These are phyloP conservation scores for Bretschneidera sinensis DNA, from an alignment of 345 rosid genomes.

Conservation along the genomic window DNA sequence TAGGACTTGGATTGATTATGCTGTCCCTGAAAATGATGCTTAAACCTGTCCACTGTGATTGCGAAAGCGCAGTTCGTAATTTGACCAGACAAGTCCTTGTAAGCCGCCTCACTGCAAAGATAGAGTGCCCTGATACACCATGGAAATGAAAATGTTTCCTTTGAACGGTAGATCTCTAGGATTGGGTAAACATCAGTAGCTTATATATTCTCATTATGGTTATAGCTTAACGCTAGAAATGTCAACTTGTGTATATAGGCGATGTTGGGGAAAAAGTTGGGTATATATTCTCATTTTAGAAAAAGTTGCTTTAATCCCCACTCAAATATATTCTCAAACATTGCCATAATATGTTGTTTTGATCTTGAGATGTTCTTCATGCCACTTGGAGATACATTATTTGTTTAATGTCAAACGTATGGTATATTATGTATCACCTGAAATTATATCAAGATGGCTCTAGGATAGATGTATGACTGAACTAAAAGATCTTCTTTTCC, in stretches of 20 bases:
- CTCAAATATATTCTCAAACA: too few species aligned
- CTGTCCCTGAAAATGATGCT: neutral
- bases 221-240: neutral
- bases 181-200: neutral
- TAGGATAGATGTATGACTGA: too few species aligned
- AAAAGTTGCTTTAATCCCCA: too few species aligned
- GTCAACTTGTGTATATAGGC: too few species aligned
- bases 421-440: too few species aligned
- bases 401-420: neutral
- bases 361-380: neutral
- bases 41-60: neutral
- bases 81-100: neutral
- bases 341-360: too few species aligned
- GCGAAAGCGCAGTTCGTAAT: neutral
- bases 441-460: too few species aligned
- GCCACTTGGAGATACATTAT: neutral
- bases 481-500: too few species aligned
- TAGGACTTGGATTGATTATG: neutral
- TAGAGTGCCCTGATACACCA: neutral
- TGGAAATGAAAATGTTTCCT: too few species aligned
- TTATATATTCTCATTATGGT: neutral
- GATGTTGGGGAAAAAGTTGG: too few species aligned
- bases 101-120: neutral
- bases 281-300: too few species aligned
- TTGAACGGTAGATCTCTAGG: neutral